Evolutionary conservation across 768 basidiomycete species (phyloP).

Genomic region (Phanerochaete carnosa): DNA sequence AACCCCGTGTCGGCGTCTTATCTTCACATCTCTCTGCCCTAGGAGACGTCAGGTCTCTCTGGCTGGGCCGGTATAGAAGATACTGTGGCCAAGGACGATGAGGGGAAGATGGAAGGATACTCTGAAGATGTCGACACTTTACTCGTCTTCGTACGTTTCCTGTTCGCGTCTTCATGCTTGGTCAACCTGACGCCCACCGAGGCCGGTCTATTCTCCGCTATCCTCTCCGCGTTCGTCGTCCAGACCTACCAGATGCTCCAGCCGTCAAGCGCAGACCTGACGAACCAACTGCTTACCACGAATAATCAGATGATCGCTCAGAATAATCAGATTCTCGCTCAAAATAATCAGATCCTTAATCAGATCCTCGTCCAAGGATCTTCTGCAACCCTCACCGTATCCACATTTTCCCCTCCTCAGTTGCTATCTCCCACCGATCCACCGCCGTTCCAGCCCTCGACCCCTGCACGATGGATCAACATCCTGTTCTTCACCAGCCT

Average conservation of each 20-base stretch:
- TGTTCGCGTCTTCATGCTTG: no score
- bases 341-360: not conserved
- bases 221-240: not conserved
- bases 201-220: not conserved
- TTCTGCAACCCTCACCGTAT: not conserved
- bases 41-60: no score
- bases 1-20: no score
- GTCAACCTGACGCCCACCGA: no score
- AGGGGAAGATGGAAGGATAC: no score
- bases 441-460: not conserved
- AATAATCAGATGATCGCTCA: constrained; percentile 11
- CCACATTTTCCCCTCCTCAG: not conserved
- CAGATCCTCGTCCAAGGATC: not conserved
- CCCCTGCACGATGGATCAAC: not conserved
- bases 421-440: not conserved
- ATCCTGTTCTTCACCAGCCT: not conserved
- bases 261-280: not conserved
- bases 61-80: no score
- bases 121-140: not conserved
- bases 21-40: no score
- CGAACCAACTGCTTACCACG: constrained; percentile 3
- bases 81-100: no score
- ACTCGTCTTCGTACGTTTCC: not conserved
- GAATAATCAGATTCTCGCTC: constrained; percentile 6
- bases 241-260: not conserved